Evolutionary conservation across 1,284 basidiomycete genomes (phyloP), one percentile per base, ranked within the genome.

Genomic region (Heimioporus retisporus): DNA sequence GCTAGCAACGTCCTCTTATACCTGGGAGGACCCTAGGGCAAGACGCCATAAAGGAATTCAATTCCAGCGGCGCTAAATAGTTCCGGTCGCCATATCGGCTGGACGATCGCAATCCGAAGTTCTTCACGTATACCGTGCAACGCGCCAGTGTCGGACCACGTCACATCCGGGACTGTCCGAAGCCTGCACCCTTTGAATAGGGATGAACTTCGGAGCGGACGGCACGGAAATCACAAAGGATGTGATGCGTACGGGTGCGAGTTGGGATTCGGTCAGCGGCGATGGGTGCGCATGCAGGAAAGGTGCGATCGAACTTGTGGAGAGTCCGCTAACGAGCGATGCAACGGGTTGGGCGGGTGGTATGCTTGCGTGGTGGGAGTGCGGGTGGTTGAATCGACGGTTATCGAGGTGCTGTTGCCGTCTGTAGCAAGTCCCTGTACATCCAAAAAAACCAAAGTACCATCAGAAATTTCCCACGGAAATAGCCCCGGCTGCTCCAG

Each of bases 11-110:
- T 99, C 82, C 99, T 99, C 15, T 97, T 96, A 77, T 97, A 99
- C 6, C 97, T 97, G 0, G 97, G 97, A 14, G 97, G 97, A 21
- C 97, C 97, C 97, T 96, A 99, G n/a, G 99, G 83, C 28, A 99
- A 83, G 2, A 99, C 97, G 4, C 97, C 97, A 77, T 95, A 94
- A 0, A 94, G 90, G 13, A 94, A 91, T 55, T 91, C 89, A 69
- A 98, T 95, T 15, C 97, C 97, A 3, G 98, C 92, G 2, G 88
- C 87, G 59, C 82, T 88, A 81, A 99, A 99, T 3, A 99, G 79
- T 77, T 97, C 96, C 0, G 97, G 97, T 56, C 94, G 84, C 60
- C 90, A 87, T 73, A 99, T 97, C 4, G 97, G 97, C 76, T 98
- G 95, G 6, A 99, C 96, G 70, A 99, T 95, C 19, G 96, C 95